phyloP scores from a whole-genome alignment of 2,329 filamentous ascomycete species.

The Immersiporthe knoxdaviesiana region DNA sequence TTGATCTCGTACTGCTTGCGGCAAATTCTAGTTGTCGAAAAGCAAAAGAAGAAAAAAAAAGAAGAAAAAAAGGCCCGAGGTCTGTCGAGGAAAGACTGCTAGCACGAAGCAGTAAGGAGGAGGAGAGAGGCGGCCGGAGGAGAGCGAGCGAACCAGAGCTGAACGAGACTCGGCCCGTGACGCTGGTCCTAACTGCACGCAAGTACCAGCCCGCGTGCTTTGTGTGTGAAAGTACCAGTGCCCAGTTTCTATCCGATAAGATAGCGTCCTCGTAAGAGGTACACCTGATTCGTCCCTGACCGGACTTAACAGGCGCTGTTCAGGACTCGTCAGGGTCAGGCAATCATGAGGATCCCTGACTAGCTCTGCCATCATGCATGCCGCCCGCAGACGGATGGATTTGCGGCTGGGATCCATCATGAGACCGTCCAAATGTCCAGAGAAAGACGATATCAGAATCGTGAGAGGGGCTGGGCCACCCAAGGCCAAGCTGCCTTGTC shows the following conservation, averaged over 20 bases:
- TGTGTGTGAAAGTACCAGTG: neutral
- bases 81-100: neutral
- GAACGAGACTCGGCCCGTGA: neutral
- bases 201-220: neutral
- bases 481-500: neutral
- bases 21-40: neutral
- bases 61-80: neutral
- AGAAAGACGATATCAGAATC: neutral
- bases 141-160: neutral
- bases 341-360: neutral
- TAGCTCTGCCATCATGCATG: neutral
- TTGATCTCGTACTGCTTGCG: neutral
- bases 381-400: neutral
- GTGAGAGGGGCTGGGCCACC: neutral
- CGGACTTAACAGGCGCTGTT: neutral
- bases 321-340: neutral
- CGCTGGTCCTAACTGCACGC: neutral
- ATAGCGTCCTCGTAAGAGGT: neutral
- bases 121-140: neutral
- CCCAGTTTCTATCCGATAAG: neutral
- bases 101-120: neutral
- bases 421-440: neutral
- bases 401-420: constrained; percentile 3
- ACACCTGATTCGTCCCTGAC: neutral
- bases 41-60: too few relatives aligned